Evolutionary conservation across 768 basidiomycete genomes (phyloP), one percentile per base, ranked within the genome.

Genomic region (Sporobolomyces roseus): DNA sequence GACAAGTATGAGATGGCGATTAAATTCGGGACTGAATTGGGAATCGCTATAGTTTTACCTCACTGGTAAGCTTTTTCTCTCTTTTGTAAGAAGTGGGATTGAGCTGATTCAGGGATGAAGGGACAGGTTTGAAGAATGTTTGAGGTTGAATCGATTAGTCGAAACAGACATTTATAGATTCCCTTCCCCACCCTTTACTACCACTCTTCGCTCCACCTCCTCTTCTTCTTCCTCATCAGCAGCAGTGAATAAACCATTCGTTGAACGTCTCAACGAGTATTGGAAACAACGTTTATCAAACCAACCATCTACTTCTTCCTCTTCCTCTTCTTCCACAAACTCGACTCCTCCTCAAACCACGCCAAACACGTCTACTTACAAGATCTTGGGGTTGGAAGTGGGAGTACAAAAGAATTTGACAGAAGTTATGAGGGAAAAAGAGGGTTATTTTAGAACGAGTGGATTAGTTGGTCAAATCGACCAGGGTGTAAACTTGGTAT

Each of bases 11-110:
- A 85, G 58, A 78, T 83, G 4, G 79, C 83, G 54, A 86, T 77
- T 16, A 68, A 85, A 0, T 79, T 81, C 46, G 75, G 76, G 0
- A 54, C 62, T 5, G 62, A 71, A n/a, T 67, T 77, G 2, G 75
- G 75, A 13, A 83, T 93, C 74, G 84, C 83, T 56, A 80, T 91
- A 14, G 75, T 96, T n/a, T 82, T 91, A 0, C 93, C 92, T 0
- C 90, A 93, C 70, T 96, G 93, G 92, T 93, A 12, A 61, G 71
- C 14, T 14, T 23, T 13, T 43, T 35, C 5, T 25, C 16, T 9
- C 29, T 17, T 12, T 14, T 25, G 41, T 52, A 16, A 16, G 14
- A 12, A 7, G 45, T 30, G 9, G 50, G 50, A 51, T 25, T n/a
- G 50, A 25, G 50, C 50, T 41, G 38, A 41, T 41, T 9, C 9